These are phyloP conservation scores for Quillaja saponaria DNA, from an alignment of 306 rosid genomes.

Conservation along the genomic window DNA sequence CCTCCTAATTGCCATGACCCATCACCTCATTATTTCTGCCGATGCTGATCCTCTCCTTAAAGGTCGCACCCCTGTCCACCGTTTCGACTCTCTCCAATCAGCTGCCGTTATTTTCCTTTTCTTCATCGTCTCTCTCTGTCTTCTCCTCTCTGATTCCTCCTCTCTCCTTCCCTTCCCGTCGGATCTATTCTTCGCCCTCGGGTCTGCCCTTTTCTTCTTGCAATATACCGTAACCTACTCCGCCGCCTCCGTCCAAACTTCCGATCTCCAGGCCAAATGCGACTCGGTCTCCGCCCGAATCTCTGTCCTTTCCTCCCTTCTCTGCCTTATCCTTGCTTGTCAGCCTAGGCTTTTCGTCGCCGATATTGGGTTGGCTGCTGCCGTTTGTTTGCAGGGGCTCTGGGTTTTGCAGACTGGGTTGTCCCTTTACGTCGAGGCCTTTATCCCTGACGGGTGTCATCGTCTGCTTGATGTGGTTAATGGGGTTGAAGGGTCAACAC, in stretches of 20 bases:
- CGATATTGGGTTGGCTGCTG: constrained; percentile 57
- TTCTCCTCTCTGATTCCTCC: constrained; percentile 63
- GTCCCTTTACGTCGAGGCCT: constrained; percentile 77
- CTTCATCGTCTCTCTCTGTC: constrained; percentile 52
- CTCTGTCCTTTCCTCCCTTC: constrained; percentile 50
- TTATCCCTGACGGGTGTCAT: constrained; percentile 93
- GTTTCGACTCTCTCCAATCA: constrained; percentile 69
- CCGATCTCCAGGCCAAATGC: constrained; percentile 77
- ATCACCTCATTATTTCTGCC: constrained; percentile 54
- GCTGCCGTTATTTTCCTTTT: constrained; percentile 68
- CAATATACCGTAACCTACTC: constrained; percentile 51
- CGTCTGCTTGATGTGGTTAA: constrained; percentile 66
- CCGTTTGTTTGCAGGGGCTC: constrained; percentile 67
- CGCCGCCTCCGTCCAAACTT: constrained; percentile 61
- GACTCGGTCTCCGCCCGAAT: constrained; percentile 55
- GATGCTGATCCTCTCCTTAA: constrained; percentile 69
- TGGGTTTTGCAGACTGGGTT: constrained; percentile 87
- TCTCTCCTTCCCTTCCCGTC: constrained; percentile 53
- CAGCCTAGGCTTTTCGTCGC: constrained; percentile 71
- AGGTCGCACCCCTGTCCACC: constrained; percentile 87
- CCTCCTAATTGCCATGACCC: constrained; percentile 54
- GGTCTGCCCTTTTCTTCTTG: constrained; percentile 66
- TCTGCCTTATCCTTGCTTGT: constrained; percentile 56
- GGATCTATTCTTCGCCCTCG: constrained; percentile 69
- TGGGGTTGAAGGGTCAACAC: constrained; percentile 85